A percentile compares a stretch with the other conserved stretches of the same genome.
phyloP scores from a whole-genome alignment of 805 yeast genomes.

The Teunomyces atbi region DNA sequence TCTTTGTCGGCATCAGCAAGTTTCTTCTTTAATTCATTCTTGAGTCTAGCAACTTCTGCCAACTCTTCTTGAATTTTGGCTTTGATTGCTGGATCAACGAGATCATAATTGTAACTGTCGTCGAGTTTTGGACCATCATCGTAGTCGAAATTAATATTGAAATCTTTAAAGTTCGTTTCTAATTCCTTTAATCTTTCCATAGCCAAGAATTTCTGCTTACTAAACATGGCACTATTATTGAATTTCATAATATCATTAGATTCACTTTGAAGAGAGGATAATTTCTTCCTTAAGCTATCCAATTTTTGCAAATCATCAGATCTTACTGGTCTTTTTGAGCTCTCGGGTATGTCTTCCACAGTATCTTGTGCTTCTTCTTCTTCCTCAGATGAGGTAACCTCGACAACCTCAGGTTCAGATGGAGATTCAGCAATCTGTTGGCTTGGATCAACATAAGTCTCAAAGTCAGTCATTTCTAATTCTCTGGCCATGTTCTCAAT shows the following conservation, averaged over 20 bases:
- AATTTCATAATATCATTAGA: slow-evolving; percentile 74
- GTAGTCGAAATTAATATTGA: slow-evolving; percentile 52
- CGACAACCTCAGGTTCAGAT: slow-evolving; percentile 19
- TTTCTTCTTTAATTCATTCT: slow-evolving; percentile 40
- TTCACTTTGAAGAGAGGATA: slow-evolving; percentile 65
- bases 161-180: slow-evolving; percentile 63
- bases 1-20: slow-evolving; percentile 22
- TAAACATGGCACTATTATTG: slow-evolving; percentile 58
- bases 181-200: slow-evolving; percentile 70
- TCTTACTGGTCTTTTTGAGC: slow-evolving; percentile 40
- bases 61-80: slow-evolving; percentile 41
- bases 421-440: slow-evolving; percentile 6
- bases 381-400: slow-evolving; percentile 14
- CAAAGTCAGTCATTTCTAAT: slow-evolving; percentile 82
- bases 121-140: slow-evolving; percentile 14
- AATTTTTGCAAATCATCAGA: slow-evolving; percentile 57
- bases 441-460: slow-evolving; percentile 27
- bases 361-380: slow-evolving; percentile 19
- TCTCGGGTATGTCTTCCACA: slow-evolving; percentile 20
- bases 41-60: slow-evolving; percentile 41
- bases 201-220: slow-evolving; percentile 62
- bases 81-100: slow-evolving; percentile 33
- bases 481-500: slow-evolving; percentile 82
- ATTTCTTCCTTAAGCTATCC: slow-evolving; percentile 51
- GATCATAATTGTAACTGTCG: slow-evolving; percentile 12